phyloP scores from a whole-genome alignment of 345 rosid genomes.

The Arabidopsis suecica region DNA sequence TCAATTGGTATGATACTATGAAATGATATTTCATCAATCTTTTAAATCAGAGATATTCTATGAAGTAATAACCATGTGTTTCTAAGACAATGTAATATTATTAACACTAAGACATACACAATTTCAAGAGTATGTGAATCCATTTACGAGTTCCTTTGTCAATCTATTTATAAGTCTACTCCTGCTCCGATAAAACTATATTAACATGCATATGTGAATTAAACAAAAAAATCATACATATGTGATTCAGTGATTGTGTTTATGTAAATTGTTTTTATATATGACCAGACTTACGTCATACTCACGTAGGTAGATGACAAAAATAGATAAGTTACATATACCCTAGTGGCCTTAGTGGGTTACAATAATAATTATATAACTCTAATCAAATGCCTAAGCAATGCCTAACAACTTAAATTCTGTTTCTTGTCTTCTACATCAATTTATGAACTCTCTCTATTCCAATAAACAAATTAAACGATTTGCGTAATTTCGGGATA shows the following conservation, averaged over 20 bases:
- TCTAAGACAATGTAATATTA: not conserved
- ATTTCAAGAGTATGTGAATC: slow-evolving; percentile 4
- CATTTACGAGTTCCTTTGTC: not conserved
- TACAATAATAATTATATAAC: not conserved
- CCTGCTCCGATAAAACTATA: slow-evolving; percentile 3
- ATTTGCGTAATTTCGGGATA: slow-evolving; percentile 17
- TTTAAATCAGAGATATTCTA: not conserved
- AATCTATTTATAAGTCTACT: not conserved
- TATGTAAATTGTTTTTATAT: not conserved
- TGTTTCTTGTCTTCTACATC: slow-evolving; percentile 40
- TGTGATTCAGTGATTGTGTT: not conserved
- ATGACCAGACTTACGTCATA: slow-evolving; percentile 27
- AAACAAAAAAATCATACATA: too few relatives aligned
- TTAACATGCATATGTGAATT: slow-evolving; percentile 1
- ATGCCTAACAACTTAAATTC: not conserved
- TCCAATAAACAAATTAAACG: not conserved
- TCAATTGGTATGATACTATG: not conserved
- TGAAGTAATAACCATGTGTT: not conserved
- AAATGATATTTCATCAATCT: not conserved
- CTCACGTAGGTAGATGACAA: slow-evolving; percentile 1
- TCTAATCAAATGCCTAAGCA: slow-evolving; percentile 26
- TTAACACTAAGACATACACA: not conserved
- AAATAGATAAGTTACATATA: slow-evolving; percentile 24
- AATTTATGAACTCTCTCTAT: slow-evolving; percentile 1
- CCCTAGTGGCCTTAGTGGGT: slow-evolving; percentile 28